Base-by-base conservation (phyloP, 225 moss, liverwort and hornwort genomes). In the Physcomitrium patens region DNA sequence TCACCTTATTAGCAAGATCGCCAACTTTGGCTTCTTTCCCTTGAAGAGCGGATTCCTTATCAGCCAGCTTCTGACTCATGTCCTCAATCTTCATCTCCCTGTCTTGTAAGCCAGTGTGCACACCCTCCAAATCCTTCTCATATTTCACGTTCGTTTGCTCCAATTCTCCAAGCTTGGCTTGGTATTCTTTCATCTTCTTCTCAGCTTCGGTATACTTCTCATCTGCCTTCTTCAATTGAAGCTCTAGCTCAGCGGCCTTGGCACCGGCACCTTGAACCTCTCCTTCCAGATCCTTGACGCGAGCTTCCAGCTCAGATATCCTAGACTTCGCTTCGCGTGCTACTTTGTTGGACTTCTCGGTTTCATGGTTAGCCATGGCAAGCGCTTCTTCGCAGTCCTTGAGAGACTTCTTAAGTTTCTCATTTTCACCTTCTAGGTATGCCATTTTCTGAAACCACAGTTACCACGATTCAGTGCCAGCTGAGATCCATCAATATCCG, bases 361-460 rank as follows among this genome's bases (percentile, higher is more conserved):
- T 84, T 47, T 87, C 82, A 0, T 53, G 14, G 50, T 87, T 87
- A 18, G 94, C 89, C 45, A 65, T 65, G 2, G 76, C 56, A 18
- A 91, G 76, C 5, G 91, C 89, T 27, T 87, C 81, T 20, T 91
- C 89, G 51, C 85, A 84, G 10, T 86, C 68, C 58, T 64, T 75
- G 10, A 91, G 68, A 0, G 69, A 64, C 23, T 76, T 79, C 81
- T 86, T 80, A 0, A 86, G 54, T 63, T 79, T 85, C 31, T 62
- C 81, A 67, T 76, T 75, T 47, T 91, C 86, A 1, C 71, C 63
- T 58, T 91, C 91, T 52, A 91, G 54, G 53, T 41, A 79, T 4
- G 70, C 12, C 31, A 91, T 70, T 78, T 75, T 86, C 91, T 91
- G 77, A 70, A 59, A 15, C 22, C 16, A n/a, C 55, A 56, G 19